phyloP scores from a whole-genome alignment of 495 filamentous ascomycete species.

The Annulohypoxylon moriforme region DNA sequence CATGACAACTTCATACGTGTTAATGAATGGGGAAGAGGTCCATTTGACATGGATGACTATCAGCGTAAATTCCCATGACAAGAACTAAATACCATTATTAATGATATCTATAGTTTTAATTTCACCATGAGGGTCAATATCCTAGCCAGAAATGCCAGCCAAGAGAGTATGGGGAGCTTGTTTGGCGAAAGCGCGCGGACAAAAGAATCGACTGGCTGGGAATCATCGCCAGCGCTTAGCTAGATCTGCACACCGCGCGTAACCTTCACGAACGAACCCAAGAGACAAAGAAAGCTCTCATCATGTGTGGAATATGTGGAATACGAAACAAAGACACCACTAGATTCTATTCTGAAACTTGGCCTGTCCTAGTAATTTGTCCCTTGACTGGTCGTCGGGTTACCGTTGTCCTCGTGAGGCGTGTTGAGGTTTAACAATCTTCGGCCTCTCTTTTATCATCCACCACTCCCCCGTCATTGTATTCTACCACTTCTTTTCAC shows the following conservation, averaged over 20 bases:
- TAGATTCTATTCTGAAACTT: slow-evolving; percentile 42
- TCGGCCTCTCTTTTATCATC: slow-evolving; percentile 37
- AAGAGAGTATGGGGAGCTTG: slow-evolving; percentile 22
- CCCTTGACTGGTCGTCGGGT: slow-evolving; percentile 23
- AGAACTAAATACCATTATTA: slow-evolving; percentile 5
- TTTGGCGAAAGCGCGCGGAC: slow-evolving; percentile 30
- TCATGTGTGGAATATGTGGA: slow-evolving; percentile 16
- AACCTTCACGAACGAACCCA: slow-evolving; percentile 36
- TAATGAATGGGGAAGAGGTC: background rate
- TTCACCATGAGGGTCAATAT: slow-evolving; percentile 3
- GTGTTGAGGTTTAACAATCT: slow-evolving; percentile 18
- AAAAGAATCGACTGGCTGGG: slow-evolving; percentile 38
- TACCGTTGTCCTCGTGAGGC: slow-evolving; percentile 8
- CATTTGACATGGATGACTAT: background rate
- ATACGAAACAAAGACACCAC: slow-evolving; percentile 41
- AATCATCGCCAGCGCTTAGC: slow-evolving; percentile 42
- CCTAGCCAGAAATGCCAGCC: slow-evolving; percentile 27
- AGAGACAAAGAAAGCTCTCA: slow-evolving; percentile 39
- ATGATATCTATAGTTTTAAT: slow-evolving; percentile 8
- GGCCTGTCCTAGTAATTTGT: slow-evolving; percentile 21
- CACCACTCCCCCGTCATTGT: slow-evolving; percentile 35
- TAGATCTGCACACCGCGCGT: slow-evolving; percentile 39
- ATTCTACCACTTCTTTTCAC: slow-evolving; percentile 11
- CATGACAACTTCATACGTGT: background rate
- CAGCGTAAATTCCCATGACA: slow-evolving; percentile 8